Evolutionary conservation across 306 rosid genomes (phyloP).

Genomic region (Aeschynomene evenia): DNA sequence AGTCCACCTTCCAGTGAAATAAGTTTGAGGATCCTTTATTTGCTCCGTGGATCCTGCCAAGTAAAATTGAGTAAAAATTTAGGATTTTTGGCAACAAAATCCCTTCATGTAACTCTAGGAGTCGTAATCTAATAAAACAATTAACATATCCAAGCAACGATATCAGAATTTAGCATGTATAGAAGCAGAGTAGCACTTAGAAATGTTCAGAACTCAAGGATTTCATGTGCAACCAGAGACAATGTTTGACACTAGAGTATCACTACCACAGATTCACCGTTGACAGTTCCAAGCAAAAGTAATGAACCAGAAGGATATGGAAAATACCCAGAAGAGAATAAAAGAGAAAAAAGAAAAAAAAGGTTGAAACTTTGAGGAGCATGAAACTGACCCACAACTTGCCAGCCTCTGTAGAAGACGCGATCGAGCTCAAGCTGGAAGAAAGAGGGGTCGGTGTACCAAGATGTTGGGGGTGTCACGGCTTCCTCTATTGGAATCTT

Average conservation of each 20-base stretch:
- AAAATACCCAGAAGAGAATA: background rate
- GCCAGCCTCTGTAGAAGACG: conserved; percentile 81
- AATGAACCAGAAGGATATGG: background rate
- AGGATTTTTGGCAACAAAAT: conserved; percentile 11
- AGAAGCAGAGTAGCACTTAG: background rate
- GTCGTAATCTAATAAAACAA: background rate
- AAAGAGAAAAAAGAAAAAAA: background rate
- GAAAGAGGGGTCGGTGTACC: conserved; percentile 75
- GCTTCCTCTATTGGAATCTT: conserved; percentile 65
- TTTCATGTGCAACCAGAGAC: too few species aligned
- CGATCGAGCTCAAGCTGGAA: conserved; percentile 64
- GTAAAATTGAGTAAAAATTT: conserved; percentile 20
- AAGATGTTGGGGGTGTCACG: conserved; percentile 78
- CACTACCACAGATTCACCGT: too few species aligned
- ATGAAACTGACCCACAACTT: conserved; percentile 67
- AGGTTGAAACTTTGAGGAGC: conserved; percentile 2
- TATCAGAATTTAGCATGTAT: background rate
- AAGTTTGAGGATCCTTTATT: conserved; percentile 55
- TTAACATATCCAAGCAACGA: background rate
- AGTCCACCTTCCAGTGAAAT: conserved; percentile 80
- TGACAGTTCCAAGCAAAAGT: too few species aligned
- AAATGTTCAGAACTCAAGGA: too few species aligned
- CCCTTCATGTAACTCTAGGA: background rate
- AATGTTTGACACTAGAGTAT: too few species aligned
- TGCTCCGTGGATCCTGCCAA: conserved; percentile 68